Conservation (phyloP, 352 stramenopile species). For the Globisporangium nagaii region DNA sequence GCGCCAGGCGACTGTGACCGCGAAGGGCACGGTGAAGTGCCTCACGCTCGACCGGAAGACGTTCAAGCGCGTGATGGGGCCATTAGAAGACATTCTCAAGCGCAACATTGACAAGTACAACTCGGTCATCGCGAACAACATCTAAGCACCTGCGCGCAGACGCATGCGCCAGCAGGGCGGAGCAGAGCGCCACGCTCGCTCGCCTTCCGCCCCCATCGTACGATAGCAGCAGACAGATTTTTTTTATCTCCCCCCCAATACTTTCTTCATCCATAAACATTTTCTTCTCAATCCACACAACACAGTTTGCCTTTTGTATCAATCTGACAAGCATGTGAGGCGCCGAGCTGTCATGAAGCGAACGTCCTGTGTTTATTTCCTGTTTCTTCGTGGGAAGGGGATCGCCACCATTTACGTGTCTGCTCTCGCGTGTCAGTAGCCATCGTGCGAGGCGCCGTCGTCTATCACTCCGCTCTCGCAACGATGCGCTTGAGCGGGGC, state of each 20-base stretch:
- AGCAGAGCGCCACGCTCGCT: slow-evolving; percentile 2
- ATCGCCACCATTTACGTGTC: too few relatives aligned
- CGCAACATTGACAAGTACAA: slow-evolving; percentile 91
- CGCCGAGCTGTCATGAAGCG: too few relatives aligned
- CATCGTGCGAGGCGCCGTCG: too few relatives aligned
- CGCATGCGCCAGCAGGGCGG: not conserved
- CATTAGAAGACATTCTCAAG: slow-evolving; percentile 88
- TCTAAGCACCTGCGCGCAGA: slow-evolving; percentile 33
- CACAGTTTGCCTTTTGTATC: too few relatives aligned
- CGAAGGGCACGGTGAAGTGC: slow-evolving; percentile 83
- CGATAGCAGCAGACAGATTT: slow-evolving; percentile 6
- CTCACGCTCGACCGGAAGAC: slow-evolving; percentile 90
- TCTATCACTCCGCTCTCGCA: too few relatives aligned
- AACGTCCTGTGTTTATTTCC: too few relatives aligned
- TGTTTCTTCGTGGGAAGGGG: too few relatives aligned
- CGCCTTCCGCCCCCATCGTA: slow-evolving; percentile 6
- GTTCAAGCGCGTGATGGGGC: slow-evolving; percentile 90
- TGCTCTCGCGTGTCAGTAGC: too few relatives aligned
- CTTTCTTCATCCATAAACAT: too few relatives aligned
- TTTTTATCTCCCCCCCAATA: too few relatives aligned
- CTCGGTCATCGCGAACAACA: slow-evolving; percentile 86
- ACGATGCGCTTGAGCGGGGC: too few relatives aligned
- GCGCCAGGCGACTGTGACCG: slow-evolving; percentile 86
- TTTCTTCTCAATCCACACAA: not conserved
- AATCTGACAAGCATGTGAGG: too few relatives aligned